Evolutionary conservation across 441 rosid genomes (phyloP).

Genomic region (Bocquillonia castaneifolia): DNA sequence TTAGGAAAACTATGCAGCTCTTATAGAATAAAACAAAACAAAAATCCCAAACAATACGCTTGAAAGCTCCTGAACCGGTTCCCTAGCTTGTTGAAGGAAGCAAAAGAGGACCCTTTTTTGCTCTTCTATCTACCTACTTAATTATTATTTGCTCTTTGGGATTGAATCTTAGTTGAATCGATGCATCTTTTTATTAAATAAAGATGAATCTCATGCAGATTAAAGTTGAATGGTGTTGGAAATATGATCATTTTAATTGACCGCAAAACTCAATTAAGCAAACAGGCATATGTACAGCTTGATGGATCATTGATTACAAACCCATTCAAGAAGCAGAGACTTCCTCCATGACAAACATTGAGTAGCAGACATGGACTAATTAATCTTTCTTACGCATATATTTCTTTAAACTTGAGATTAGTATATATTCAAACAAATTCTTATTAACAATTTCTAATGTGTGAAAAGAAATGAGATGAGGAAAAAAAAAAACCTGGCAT

Average conservation of each 20-base stretch:
- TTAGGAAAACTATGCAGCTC: background rate
- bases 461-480: background rate
- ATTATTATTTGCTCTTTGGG: background rate
- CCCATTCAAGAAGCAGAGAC: background rate
- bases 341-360: background rate
- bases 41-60: background rate
- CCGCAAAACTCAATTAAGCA: background rate
- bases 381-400: background rate
- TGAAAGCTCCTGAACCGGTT: constrained; percentile 4
- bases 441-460: background rate
- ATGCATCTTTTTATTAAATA: no score
- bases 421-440: constrained; percentile 2
- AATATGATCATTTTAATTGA: background rate
- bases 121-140: background rate
- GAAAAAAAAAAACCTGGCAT: constrained; percentile 61
- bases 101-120: background rate
- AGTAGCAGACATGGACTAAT: background rate
- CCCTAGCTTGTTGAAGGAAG: background rate
- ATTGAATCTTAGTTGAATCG: background rate
- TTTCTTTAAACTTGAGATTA: background rate
- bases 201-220: constrained; percentile 6
- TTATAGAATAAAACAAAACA: background rate
- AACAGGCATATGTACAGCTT: background rate
- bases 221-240: background rate
- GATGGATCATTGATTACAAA: background rate